Evolutionary conservation across 225 moss, liverwort and hornwort genomes (phyloP).

Genomic region (Pseudisothecium myosuroides): DNA sequence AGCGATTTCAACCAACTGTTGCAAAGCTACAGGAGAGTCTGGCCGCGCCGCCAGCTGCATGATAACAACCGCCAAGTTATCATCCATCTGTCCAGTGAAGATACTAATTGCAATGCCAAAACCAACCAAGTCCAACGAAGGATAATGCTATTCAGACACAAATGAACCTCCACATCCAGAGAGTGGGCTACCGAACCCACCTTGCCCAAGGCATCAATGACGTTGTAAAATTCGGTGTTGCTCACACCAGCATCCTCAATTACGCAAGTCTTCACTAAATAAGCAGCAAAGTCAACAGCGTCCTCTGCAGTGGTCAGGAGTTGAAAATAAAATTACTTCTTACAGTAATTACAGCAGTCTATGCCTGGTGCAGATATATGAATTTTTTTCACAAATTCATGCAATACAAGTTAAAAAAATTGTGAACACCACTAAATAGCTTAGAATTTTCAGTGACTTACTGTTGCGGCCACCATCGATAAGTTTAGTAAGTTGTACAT

Average conservation of each 20-base stretch:
- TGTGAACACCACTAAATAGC: neutral
- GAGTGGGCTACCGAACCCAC: constrained; percentile 10
- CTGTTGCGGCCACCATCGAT: constrained; percentile 98
- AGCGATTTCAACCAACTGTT: constrained; percentile 85
- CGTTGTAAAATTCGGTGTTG: constrained; percentile 93
- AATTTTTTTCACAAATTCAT: neutral
- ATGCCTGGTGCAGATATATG: neutral
- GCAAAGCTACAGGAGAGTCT: constrained; percentile 85
- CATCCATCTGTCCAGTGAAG: neutral
- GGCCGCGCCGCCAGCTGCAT: constrained; percentile 81
- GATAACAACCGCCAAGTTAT: neutral
- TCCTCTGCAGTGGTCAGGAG: constrained; percentile 44
- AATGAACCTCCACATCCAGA: neutral
- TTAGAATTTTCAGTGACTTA: constrained; percentile 22
- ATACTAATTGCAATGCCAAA: neutral
- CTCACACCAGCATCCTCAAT: constrained; percentile 93
- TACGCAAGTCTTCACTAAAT: constrained; percentile 84
- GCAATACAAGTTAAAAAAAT: neutral
- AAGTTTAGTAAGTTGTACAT: constrained; percentile 79
- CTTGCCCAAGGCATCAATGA: constrained; percentile 95
- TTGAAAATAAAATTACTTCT: neutral
- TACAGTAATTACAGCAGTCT: neutral
- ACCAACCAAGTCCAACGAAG: neutral
- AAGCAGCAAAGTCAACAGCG: constrained; percentile 83
- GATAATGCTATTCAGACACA: neutral